These are phyloP conservation scores for Microdochium paspali DNA, from an alignment of 2,329 filamentous ascomycete genomes.

Conservation along the genomic window DNA sequence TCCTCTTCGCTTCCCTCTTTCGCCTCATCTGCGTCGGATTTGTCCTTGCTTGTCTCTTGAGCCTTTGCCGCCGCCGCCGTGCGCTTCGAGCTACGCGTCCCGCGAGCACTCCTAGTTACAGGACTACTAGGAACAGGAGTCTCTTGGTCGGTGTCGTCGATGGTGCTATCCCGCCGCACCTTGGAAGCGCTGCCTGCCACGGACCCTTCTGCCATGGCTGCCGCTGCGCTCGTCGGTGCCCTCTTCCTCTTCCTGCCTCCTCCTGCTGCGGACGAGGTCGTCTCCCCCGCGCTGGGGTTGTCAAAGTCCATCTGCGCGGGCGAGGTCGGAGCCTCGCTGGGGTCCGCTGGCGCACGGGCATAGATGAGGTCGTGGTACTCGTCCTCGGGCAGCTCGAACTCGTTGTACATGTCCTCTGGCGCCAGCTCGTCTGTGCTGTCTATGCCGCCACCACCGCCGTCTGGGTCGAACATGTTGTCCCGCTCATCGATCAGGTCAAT, in stretches of 20 bases:
- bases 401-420: constrained; percentile 49
- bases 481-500: constrained; percentile 79
- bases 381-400: constrained; percentile 51
- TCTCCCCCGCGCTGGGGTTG: constrained; percentile 11
- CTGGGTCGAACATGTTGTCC: constrained; percentile 50
- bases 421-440: no score
- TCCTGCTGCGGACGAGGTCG: constrained; percentile 12
- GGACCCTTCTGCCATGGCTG: constrained; percentile 30
- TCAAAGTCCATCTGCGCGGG: constrained; percentile 32
- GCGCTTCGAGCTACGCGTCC: constrained; percentile 33
- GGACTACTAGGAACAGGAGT: constrained; percentile 30
- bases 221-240: constrained; percentile 20
- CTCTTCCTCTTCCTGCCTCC: constrained; percentile 34
- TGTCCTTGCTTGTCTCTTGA: constrained; percentile 16
- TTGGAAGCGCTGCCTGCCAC: constrained; percentile 38
- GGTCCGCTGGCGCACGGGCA: constrained; percentile 31
- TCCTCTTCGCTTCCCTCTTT: constrained; percentile 6
- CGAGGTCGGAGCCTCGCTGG: constrained; percentile 38
- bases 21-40: constrained; percentile 3
- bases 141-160: constrained; percentile 42
- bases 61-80: constrained; percentile 28
- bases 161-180: constrained; percentile 33
- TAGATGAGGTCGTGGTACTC: constrained; percentile 38
- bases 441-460: no score
- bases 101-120: constrained; percentile 28